phyloP scores from a whole-genome alignment of 192 early-diverging fungal species.

The Phycomyces nitens region DNA sequence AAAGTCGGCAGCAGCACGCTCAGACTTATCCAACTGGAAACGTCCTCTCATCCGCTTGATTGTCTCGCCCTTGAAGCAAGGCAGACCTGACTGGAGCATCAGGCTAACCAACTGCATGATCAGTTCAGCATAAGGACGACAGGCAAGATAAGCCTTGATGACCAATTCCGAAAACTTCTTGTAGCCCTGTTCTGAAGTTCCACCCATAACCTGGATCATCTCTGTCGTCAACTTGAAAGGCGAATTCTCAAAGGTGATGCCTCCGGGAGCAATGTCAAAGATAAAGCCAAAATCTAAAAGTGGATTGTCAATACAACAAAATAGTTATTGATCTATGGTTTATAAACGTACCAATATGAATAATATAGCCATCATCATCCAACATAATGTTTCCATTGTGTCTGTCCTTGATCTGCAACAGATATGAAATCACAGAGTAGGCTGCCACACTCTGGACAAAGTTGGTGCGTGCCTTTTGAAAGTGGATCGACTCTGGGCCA shows the following conservation, averaged over 20 bases:
- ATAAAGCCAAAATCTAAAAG: constrained; percentile 99
- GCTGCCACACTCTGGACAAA: constrained; percentile 95
- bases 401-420: constrained; percentile 97
- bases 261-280: constrained; percentile 97
- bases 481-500: constrained; percentile 81
- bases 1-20: constrained; percentile 90
- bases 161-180: constrained; percentile 85
- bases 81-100: constrained; percentile 95
- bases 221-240: constrained; percentile 98
- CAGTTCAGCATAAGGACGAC: constrained; percentile 87
- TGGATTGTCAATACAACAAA: too few relatives aligned
- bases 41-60: constrained; percentile 77
- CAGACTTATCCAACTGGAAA: constrained; percentile 88
- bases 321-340: not conserved
- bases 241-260: constrained; percentile 90
- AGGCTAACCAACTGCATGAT: constrained; percentile 85
- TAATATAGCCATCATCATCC: constrained; percentile 90
- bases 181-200: constrained; percentile 74
- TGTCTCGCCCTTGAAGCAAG: constrained; percentile 97
- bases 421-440: constrained; percentile 90
- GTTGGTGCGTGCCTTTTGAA: constrained; percentile 85
- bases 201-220: constrained; percentile 96
- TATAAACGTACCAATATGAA: constrained; percentile 84
- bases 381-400: constrained; percentile 99
- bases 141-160: constrained; percentile 88